Evolutionary conservation across 1,139 yeast species (phyloP), one percentile per base, ranked within the genome.

Genomic region (Hyphopichia pseudoburtonii): DNA sequence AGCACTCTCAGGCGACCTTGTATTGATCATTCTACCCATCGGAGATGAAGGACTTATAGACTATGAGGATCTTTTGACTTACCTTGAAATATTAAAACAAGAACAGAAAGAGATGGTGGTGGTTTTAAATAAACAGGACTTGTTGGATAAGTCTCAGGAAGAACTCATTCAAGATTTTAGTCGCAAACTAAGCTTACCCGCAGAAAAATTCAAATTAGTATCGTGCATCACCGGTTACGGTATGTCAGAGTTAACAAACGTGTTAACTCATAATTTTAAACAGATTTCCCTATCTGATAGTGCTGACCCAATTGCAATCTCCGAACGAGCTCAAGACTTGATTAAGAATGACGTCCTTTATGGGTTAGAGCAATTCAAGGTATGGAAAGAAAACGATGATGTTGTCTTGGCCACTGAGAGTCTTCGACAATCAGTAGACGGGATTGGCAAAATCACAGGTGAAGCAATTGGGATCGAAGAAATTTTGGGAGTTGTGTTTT

Each of bases 401-500:
- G 80, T 88, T 2, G 95, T 88, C 0, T 60, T 89, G 33, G 96
- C 96, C 0, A 70, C 87, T 1, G 96, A 92, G 43, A 82, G 86
- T 42, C 68, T 92, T 30, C 73, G 78, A 36, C 77, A 76, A 40
- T 81, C 96, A 0, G 80, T 85, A 11, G 90, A 85, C 19, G 97
- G 97, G 0, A 85, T 92, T 28, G 97, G 97, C 0, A 86, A 82
- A 52, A 85, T 92, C 26, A 89, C 97, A 0, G 98, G 98, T 1
- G 85, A 86, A 33, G 78, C 89, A 0, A 80, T 92, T 11, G 96
- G 95, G 0, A 75, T 90, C 1, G 97, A 92, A 52, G 98, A 92
- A 54, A 80, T 94, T 1, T 65, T 94, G 9, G 97, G 94, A 0
- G 92, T 86, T 3, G 95, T 92, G 0, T 92, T 92, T 56, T 82